Base-by-base conservation (phyloP, 495 filamentous ascomycete genomes). In the Penicillium pancosmium region DNA sequence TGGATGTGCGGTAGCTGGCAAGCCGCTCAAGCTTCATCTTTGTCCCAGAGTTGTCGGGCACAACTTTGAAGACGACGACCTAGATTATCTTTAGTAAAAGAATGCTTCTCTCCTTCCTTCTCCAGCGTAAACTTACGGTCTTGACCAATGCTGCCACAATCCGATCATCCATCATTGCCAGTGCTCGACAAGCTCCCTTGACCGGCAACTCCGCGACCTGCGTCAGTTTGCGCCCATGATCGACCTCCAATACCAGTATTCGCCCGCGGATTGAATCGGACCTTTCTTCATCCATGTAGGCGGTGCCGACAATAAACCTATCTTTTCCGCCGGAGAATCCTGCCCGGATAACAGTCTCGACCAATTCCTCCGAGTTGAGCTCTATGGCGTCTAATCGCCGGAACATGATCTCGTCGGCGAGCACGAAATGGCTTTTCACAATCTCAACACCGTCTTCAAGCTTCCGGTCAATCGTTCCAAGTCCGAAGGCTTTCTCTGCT, bases 141-240 rank as follows among this genome's bases (percentile, higher is more conserved):
- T 96, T 97, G 41, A 90, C 83, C 27, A 97, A 78, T 1, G 88
- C 93, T 0, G 91, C 93, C 25, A 96, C 86, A 52, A 98, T 90
- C 56, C 86, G 90, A 55, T 85, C 90, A 31, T 84, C 84, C 62
- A 92, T 79, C 51, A 91, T 83, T 5, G 82, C 88, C 38, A 98
- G 71, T 49, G 85, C 87, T 60, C 92, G 82, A 70, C 93, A 97
- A 31, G 86, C 86, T 12, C 91, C 91, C 68, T 82, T 88, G 18
- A 94, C 76, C 2, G 78, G 72, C 27, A 87, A 68, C 54, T 87
- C 85, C 2, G 82, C 74, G 1, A 93, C 74, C 35, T 89, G 60
- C 61, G 87, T 91, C 19, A 95, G 81, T 33, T 81, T 82, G 50
- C 88, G 81, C 35, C 90, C 85, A 55, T 81, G 80, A 54, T 91